These are phyloP conservation scores for Acarospora socialis DNA, from an alignment of 2,329 filamentous ascomycete species.

Conservation along the genomic window DNA sequence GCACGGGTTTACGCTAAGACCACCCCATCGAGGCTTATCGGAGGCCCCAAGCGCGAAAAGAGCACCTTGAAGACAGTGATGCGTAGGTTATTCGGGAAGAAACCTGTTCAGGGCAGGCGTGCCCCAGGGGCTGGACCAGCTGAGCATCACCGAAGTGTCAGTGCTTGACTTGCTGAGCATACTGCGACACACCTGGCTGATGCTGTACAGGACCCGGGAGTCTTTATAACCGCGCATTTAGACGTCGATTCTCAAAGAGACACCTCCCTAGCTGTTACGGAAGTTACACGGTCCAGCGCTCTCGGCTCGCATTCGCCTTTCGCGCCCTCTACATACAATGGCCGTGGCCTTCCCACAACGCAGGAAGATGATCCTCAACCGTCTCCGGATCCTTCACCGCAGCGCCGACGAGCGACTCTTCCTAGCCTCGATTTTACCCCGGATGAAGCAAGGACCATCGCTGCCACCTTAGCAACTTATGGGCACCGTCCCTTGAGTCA, in stretches of 20 bases:
- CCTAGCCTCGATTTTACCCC: slow-evolving; percentile 9
- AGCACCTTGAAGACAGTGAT: slow-evolving; percentile 10
- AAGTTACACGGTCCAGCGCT: slow-evolving; percentile 10
- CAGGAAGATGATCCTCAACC: too few species aligned
- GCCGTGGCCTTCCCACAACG: too few species aligned
- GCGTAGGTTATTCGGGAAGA: slow-evolving; percentile 11
- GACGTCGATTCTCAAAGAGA: slow-evolving; percentile 8
- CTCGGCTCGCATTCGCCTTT: slow-evolving; percentile 12
- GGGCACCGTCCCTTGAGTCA: too few species aligned
- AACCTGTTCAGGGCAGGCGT: slow-evolving; percentile 8
- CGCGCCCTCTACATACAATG: too few species aligned
- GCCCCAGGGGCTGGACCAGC: slow-evolving; percentile 9
- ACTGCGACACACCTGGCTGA: neutral
- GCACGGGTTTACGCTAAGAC: too few species aligned
- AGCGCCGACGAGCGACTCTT: slow-evolving; percentile 11
- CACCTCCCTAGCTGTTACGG: slow-evolving; percentile 10
- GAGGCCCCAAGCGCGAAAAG: slow-evolving; percentile 10
- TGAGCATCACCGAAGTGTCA: slow-evolving; percentile 9
- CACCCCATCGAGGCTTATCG: too few species aligned
- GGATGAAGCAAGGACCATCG: too few species aligned
- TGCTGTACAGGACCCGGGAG: slow-evolving; percentile 8
- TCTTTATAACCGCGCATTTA: slow-evolving; percentile 12
- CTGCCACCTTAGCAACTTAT: too few species aligned
- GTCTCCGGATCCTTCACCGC: too few species aligned
- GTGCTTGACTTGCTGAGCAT: neutral